phyloP scores from a whole-genome alignment of 768 basidiomycete genomes.

The Xerocomellus chrysenteron region DNA sequence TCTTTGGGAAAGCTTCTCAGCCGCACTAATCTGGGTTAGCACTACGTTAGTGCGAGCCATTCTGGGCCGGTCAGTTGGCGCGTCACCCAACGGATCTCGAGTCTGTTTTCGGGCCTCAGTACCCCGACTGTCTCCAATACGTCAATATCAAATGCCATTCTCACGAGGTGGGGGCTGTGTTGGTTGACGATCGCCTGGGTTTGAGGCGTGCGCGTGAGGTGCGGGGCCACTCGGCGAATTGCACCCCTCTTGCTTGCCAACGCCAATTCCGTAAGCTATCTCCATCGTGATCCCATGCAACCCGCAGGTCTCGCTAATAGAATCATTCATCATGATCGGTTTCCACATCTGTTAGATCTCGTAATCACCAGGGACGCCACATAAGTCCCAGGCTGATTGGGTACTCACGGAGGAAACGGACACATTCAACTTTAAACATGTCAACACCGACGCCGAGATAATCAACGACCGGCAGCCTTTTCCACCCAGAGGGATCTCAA shows the following conservation, averaged over 20 bases:
- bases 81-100: conserved; percentile 20
- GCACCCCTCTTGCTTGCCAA: conserved; percentile 8
- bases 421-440: conserved; percentile 25
- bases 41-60: conserved; percentile 21
- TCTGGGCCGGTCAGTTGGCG: conserved; percentile 15
- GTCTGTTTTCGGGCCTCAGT: conserved; percentile 21
- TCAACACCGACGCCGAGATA: conserved; percentile 23
- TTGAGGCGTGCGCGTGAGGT: not conserved
- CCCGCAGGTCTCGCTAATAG: conserved; percentile 19
- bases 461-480: conserved; percentile 16
- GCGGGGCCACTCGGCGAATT: conserved; percentile 8
- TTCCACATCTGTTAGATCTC: conserved; percentile 22
- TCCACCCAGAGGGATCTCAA: conserved; percentile 11
- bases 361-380: conserved; percentile 26
- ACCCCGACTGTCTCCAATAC: conserved; percentile 16
- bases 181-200: conserved; percentile 12
- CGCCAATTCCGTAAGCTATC: conserved; percentile 16
- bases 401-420: conserved; percentile 24
- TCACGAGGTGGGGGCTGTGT: conserved; percentile 12
- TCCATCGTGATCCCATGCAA: conserved; percentile 14
- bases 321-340: conserved; percentile 19
- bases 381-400: conserved; percentile 19
- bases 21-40: conserved; percentile 26
- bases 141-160: conserved; percentile 20
- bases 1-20: conserved; percentile 21